Percentiles rank a stretch among this genome's conserved stretches.
Conservation (phyloP, 2,329 filamentous ascomycete genomes). For the Alternaria metachromatica region DNA sequence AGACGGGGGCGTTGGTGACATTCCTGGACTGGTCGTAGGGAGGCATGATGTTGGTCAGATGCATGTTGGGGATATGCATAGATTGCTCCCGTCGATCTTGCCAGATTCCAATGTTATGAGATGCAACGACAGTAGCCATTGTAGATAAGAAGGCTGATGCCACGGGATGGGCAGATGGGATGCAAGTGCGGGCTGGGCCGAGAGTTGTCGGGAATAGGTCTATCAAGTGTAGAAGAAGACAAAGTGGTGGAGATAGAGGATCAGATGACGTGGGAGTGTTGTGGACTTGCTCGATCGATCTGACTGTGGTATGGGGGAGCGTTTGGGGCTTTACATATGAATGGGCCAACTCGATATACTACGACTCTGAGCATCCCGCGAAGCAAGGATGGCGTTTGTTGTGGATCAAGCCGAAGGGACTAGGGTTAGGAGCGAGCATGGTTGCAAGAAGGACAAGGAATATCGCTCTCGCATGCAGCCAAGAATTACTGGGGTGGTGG, state of each 20-base stretch:
- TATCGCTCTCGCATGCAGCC: slow-evolving; percentile 43
- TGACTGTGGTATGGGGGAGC: slow-evolving; percentile 35
- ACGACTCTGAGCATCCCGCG: slow-evolving; percentile 36
- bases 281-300: slow-evolving; percentile 36
- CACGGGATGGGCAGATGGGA: slow-evolving; percentile 21
- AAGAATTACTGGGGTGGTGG: slow-evolving; percentile 42
- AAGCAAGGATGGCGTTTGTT: slow-evolving; percentile 44
- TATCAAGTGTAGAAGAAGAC: slow-evolving; percentile 27
- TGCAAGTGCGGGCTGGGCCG: slow-evolving; percentile 34
- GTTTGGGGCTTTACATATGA: slow-evolving; percentile 47
- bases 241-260: slow-evolving; percentile 26
- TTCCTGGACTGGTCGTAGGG: slow-evolving; percentile 40
- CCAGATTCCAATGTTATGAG: slow-evolving; percentile 46
- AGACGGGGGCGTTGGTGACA: slow-evolving; percentile 30
- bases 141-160: slow-evolving; percentile 29
- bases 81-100: slow-evolving; percentile 40
- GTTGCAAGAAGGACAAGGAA: slow-evolving; percentile 43
- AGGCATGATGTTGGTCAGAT: slow-evolving; percentile 38
- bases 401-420: slow-evolving; percentile 39
- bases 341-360: slow-evolving; percentile 32
- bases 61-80: slow-evolving; percentile 40
- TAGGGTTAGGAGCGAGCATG: slow-evolving; percentile 39
- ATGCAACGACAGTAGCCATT: slow-evolving; percentile 49
- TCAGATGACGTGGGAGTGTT: slow-evolving; percentile 40
- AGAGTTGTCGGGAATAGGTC: slow-evolving; percentile 28